Conservation (phyloP, 106 monocot species). For the Phalaenopsis equestris region DNA sequence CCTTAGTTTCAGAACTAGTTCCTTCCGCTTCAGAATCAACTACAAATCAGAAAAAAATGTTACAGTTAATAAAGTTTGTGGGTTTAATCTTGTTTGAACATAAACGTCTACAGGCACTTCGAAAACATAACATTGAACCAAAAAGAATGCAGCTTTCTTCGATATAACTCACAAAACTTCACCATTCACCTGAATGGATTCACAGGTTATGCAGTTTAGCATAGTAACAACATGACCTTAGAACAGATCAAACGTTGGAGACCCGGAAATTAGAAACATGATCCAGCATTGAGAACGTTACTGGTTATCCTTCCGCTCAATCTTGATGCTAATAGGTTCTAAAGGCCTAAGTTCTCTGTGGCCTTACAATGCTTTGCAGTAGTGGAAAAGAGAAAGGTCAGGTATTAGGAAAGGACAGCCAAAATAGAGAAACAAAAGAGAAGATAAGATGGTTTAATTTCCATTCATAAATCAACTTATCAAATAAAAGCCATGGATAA, state of each 20-base stretch:
- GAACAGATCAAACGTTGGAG: neutral
- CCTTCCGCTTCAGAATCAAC: conserved; percentile 68
- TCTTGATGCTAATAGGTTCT: neutral
- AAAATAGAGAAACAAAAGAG: neutral
- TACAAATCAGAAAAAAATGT: conserved; percentile 17
- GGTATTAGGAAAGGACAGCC: neutral
- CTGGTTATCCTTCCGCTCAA: neutral
- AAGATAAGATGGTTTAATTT: neutral
- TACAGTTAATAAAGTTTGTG: neutral
- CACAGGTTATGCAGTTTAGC: neutral
- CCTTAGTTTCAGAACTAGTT: conserved; percentile 43
- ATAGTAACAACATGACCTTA: neutral
- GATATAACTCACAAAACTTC: neutral
- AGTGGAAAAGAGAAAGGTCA: neutral
- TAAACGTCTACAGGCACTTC: neutral
- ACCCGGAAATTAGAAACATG: neutral
- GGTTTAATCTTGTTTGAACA: neutral
- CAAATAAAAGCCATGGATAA: neutral
- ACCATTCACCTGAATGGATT: neutral
- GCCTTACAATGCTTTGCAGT: neutral
- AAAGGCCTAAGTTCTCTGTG: neutral
- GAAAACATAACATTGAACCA: neutral
- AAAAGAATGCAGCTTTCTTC: neutral
- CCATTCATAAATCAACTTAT: neutral
- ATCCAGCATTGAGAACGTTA: neutral